These are phyloP conservation scores for Macrolepiota fuliginosa DNA, from an alignment of 768 basidiomycete genomes.

Conservation along the genomic window DNA sequence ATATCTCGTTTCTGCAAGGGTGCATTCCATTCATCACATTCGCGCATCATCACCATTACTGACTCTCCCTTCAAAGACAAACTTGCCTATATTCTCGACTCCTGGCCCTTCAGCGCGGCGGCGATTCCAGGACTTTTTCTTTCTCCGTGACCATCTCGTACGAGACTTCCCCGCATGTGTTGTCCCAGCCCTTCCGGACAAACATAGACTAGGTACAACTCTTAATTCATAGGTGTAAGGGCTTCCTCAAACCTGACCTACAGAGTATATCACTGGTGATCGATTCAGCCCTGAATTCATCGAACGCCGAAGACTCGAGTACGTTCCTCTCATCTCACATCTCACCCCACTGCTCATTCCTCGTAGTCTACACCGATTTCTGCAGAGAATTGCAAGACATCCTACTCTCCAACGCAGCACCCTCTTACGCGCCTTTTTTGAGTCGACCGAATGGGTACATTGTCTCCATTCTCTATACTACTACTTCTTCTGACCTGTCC, in stretches of 20 bases:
- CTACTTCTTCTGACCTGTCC: constrained; percentile 9
- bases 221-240: neutral
- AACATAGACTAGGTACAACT: constrained; percentile 86
- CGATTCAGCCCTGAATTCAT: constrained; percentile 97
- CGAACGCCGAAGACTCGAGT: constrained; percentile 90
- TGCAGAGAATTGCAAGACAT: constrained; percentile 88
- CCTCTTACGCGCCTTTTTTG: constrained; percentile 91
- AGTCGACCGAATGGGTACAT: constrained; percentile 95
- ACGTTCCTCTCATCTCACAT: constrained; percentile 26
- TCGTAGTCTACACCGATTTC: constrained; percentile 83
- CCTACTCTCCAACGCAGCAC: constrained; percentile 91
- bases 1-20: constrained; percentile 88
- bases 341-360: constrained; percentile 1
- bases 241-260: neutral
- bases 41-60: constrained; percentile 2
- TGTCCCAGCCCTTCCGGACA: constrained; percentile 95
- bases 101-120: constrained; percentile 74
- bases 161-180: constrained; percentile 97
- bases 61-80: constrained; percentile 59
- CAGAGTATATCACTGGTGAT: constrained; percentile 98
- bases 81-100: constrained; percentile 81
- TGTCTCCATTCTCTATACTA: constrained; percentile 19
- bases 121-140: constrained; percentile 96
- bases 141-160: constrained; percentile 82
- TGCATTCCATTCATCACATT: constrained; percentile 25